Base-by-base conservation (phyloP, 768 basidiomycete species). In the Lactarius vividus region DNA sequence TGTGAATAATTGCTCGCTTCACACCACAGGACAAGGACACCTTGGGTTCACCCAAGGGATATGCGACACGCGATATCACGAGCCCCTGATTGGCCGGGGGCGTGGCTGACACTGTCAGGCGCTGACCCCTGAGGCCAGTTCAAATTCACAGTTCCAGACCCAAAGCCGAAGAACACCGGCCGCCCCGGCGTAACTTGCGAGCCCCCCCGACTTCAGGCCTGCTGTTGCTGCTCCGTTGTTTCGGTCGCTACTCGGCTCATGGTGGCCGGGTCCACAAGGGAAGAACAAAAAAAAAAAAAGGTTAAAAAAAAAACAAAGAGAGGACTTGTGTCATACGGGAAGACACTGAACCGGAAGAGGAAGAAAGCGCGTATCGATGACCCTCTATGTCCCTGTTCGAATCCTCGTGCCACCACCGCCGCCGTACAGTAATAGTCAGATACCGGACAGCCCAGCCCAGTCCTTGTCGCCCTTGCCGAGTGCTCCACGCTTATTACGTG, bases 401-500 rank as follows among this genome's bases (percentile, higher is more conserved):
- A 26, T 11, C 23, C n/a, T 26, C 23, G 26, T 7, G 23, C 23
- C 13, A 49, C 46, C 46, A 49, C 10, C 23, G 11, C 53, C 53
- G 10, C 28, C 53, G 28, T n/a, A 8, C 9, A n/a, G 37, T 39
- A 10, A 13, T 15, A 23, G 42, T 44, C 42, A 44, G 42, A 44
- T 20, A 3, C 9, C 49, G 23, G 49, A 52, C 6, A 23, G 49
- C 49, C 49, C 26, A 52, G 23, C 49, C 49, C 26, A 23, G 49
- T 52, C 49, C n/a, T 23, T 46, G n/a, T 8, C n/a, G 44, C 9
- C 42, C 8, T 18, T 15, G 20, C 42, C 42, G 20, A 42, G 42
- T 44, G 11, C 46, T 49, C 46, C 53, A 54, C 16, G 18, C 53
- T 18, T 55, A 55, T 55, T 55, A 55, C 54, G 54, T 55, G 54